phyloP scores from a whole-genome alignment of 2,329 filamentous ascomycete genomes.

The Elsinoe australis region DNA sequence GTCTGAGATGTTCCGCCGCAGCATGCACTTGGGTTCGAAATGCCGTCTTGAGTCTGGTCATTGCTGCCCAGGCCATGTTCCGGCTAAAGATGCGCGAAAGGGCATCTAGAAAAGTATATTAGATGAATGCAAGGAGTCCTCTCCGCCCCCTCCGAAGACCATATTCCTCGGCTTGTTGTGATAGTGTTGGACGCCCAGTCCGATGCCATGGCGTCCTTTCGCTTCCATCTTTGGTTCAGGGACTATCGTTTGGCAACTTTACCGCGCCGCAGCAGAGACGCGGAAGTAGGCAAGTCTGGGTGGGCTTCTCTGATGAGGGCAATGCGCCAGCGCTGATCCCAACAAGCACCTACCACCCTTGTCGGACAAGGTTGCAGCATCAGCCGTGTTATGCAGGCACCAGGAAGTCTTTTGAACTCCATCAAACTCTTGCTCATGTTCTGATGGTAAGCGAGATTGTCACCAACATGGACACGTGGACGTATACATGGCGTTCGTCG shows the following conservation, averaged over 20 bases:
- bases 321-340: slow-evolving; percentile 3
- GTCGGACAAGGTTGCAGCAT: neutral
- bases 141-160: neutral
- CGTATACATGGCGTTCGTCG: neutral
- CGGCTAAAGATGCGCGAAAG: neutral
- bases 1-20: too few species aligned
- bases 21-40: slow-evolving; percentile 10
- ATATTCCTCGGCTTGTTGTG: too few species aligned
- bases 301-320: neutral
- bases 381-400: slow-evolving; percentile 5
- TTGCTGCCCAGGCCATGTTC: too few species aligned
- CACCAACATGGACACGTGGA: slow-evolving; percentile 4
- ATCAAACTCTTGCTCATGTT: too few species aligned
- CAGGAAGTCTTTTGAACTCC: neutral
- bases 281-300: neutral
- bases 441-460: slow-evolving; percentile 15
- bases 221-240: too few species aligned
- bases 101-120: too few species aligned
- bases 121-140: slow-evolving; percentile 1
- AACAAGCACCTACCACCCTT: neutral
- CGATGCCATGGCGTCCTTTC: too few species aligned
- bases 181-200: too few species aligned
- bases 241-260: slow-evolving; percentile 4
- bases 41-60: too few species aligned
- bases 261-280: neutral